These are phyloP conservation scores for Vitis cinerea DNA, from an alignment of 164 flowering plant species.

Conservation along the genomic window DNA sequence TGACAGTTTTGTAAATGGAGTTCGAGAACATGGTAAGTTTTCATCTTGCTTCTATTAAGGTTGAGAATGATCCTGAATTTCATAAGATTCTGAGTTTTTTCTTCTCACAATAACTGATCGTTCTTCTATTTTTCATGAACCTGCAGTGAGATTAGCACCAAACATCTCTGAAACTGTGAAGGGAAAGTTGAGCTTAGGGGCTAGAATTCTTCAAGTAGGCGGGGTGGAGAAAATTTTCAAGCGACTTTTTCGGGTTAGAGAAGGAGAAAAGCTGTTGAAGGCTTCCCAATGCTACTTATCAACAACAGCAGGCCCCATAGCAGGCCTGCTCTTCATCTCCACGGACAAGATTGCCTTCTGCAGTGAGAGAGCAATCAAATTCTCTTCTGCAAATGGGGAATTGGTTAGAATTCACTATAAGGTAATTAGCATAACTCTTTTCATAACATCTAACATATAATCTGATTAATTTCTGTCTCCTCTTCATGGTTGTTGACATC, in stretches of 20 bases:
- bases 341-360: conserved; percentile 42
- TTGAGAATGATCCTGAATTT: too few relatives aligned
- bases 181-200: conserved; percentile 50
- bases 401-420: conserved; percentile 38
- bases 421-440: conserved; percentile 19
- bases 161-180: conserved; percentile 44
- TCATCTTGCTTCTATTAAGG: too few relatives aligned
- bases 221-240: conserved; percentile 42
- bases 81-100: too few relatives aligned
- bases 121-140: neutral
- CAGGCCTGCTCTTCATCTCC: conserved; percentile 55
- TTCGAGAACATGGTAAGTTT: conserved; percentile 54
- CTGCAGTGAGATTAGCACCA: conserved; percentile 45
- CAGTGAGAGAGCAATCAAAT: conserved; percentile 45
- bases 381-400: conserved; percentile 31
- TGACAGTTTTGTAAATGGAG: conserved; percentile 34
- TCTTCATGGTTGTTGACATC: neutral
- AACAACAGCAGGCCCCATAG: conserved; percentile 60
- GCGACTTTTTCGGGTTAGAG: conserved; percentile 29
- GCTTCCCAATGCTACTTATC: conserved; percentile 52
- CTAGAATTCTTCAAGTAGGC: conserved; percentile 41
- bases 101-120: neutral
- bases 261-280: conserved; percentile 45
- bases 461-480: neutral
- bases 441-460: too few relatives aligned